Conservation (phyloP, 192 early-diverging fungal species). For the Backusella luteola region DNA sequence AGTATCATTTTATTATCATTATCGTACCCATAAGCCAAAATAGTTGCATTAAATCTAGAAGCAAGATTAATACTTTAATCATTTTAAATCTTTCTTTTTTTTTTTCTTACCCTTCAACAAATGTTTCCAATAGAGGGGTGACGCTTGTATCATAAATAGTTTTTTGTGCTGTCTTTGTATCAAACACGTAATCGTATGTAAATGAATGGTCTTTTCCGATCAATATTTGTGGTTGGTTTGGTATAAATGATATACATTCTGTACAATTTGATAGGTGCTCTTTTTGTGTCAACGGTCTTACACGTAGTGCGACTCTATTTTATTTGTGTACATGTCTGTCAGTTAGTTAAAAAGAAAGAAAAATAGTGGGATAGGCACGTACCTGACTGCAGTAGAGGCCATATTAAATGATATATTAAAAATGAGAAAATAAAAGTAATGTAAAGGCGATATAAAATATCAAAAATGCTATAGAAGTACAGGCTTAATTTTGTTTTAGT, state of each 20-base stretch:
- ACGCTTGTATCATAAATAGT: conserved; percentile 59
- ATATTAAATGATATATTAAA: conserved; percentile 46
- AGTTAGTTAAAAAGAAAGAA: conserved; percentile 67
- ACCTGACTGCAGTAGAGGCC: conserved; percentile 57
- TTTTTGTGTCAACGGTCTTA: conserved; percentile 75
- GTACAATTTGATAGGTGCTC: conserved; percentile 63
- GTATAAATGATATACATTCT: conserved; percentile 58
- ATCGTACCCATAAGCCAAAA: conserved; percentile 35
- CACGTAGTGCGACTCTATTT: conserved; percentile 70
- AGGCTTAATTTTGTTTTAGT: background rate
- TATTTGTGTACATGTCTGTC: background rate
- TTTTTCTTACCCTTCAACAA: conserved; percentile 75
- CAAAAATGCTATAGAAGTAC: background rate
- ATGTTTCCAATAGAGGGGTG: conserved; percentile 57
- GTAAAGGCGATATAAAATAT: background rate
- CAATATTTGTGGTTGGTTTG: conserved; percentile 58
- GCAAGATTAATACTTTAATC: background rate
- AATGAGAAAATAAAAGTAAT: background rate
- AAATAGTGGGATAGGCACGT: conserved; percentile 55
- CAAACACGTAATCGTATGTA: conserved; percentile 70
- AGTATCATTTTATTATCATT: background rate
- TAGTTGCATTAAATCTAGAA: conserved; percentile 85
- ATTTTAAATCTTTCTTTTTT: background rate
- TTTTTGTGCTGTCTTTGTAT: conserved; percentile 50
- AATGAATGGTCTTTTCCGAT: conserved; percentile 61